Evolutionary conservation across 78 protist species (phyloP), one percentile per base, ranked within the genome.

Genomic region (Bodo saltans): DNA sequence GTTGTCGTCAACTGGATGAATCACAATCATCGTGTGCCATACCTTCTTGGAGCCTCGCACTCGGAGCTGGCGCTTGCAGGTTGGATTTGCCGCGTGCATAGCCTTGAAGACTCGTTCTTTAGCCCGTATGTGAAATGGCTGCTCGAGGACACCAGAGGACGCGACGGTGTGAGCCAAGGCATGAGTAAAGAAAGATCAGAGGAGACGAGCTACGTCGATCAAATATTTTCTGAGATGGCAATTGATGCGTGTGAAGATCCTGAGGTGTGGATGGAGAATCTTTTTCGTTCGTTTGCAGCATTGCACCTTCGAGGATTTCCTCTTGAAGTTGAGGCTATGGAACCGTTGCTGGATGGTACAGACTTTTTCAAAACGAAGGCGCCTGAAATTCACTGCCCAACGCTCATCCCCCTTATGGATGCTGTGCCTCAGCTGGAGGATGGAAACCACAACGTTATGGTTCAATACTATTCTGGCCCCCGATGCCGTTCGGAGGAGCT

Each of bases 381-480:
- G 60, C n/a, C 8, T 17, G 60, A 47, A 8, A 47, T 47, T 8
- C 17, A 23, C 60, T 8, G 8, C n/a, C 60, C 60, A 8, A 17
- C 60, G 8, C n/a, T 47, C n/a, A 23, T 47, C n/a, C 60, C 60
- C 17, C 60, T 47, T 47, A 8, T 47, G 8, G 60, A 47, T 17
- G 8, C n/a, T 17, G 17, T 47, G 8, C 60, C 60, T 47, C 60
- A 47, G n/a, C n/a, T 47, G n/a, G 60, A 47, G 17, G 60, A 47
- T 47, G 60, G 60, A 23, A 8, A 23, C 17, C 60, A 47, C 60
- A 47, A 8, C 60, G 17, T 17, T 23, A 47, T 47, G 60, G 8
- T 47, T 47, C n/a, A 47, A 74, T 72, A 26, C n/a, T 35, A 52
- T 70, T 29, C 87, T 85, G 29, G n/a, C n/a, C n/a, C n/a, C n/a